Evolutionary conservation across 352 stramenopile genomes (phyloP), one percentile per base, ranked within the genome.

Genomic region (Globisporangium emineosum): DNA sequence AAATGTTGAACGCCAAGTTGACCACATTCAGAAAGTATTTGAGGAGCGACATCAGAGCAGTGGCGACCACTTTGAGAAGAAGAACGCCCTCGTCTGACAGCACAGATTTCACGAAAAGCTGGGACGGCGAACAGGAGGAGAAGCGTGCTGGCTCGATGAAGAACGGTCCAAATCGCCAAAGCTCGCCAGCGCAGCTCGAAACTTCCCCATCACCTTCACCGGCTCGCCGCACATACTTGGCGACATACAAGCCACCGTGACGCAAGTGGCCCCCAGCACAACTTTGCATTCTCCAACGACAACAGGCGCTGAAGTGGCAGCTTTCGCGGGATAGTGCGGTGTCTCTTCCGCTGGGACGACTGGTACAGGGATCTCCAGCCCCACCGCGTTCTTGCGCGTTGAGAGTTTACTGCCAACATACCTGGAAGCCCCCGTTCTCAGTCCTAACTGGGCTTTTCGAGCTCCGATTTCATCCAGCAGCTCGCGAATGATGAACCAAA

Each of bases 1-100:
- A 76, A 27, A 88, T 73, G 70, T 88, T 88, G 77, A 88, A 88
- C 4, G 76, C 86, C 45, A 88, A 74, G 75, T 72, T 84, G 45
- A 88, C 62, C 17, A 88, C 66, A 0, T 65, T 64, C 15, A 88
- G 55, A 42, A 86, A 77, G 64, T 86, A 86, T 60, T 88, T 88
- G 56, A 75, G 2, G 5, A 72, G 13, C 2, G 68, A 53, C 15
- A 88, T 60, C 2, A 70, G 13, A 2, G 58, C 60, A 50, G 83
- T 68, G 0, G 58, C 60, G 1, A 70, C 7, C 5, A 68, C 30
- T 42, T 82, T 83, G 23, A 75, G n/a, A 15, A 25, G 15, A 0
- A 82, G 58, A 43, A 75, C 71, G 29, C 65, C 67, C 43, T 77
- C 33, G 1, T 80, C 67, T 0, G 75, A 79, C 64, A 52, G 60